Base-by-base conservation (phyloP, 2,329 filamentous ascomycete species). In the Davidsoniella virescens region DNA sequence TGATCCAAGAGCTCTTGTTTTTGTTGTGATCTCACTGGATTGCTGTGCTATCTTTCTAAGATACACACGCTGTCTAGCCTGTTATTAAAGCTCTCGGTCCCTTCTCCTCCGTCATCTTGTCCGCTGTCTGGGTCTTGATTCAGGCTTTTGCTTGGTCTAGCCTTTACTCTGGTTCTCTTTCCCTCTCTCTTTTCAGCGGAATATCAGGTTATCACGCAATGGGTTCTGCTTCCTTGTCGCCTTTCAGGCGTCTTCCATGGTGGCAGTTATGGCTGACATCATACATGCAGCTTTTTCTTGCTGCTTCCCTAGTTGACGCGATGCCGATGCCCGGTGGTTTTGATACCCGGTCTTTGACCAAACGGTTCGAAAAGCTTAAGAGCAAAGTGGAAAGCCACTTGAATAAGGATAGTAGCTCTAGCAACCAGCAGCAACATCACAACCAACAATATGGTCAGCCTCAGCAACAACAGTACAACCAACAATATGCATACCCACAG, bases 361-460 rank as follows among this genome's bases (percentile, higher is more conserved):
- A 50, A 44, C 51, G 39, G n/a, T 53, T 53, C 43, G 51, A 53
- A 37, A 53, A 50, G 44, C 44, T 53, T 20, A 47, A 50, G 42
- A 43, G 33, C 47, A 53, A 53, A 40, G 44, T 53, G 23, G 51
- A 53, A 33, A 39, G 47, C 26, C 51, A 29, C 39, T 37, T 53
- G 20, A 41, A 47, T 33, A 44, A 47, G 10, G 37, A 42, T 18
- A 37, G 25, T 38, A n/a, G 41, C 16, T 43, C 41, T 12, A 43
- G 41, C 41, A 43, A 43, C 16, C 36, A 47, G 12, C 45, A 25
- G 18, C 36, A 39, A 17, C 18, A 39, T 23, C 26, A 20, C 10
- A 29, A 23, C 16, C 20, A 9, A 12, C 17, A 44, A 26, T 20
- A 18, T n/a, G 18, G 14, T 26, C 16, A 38, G 9, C 20, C n/a